These are phyloP conservation scores for Gomphus bonarii DNA, from an alignment of 1,284 basidiomycete species.

Conservation along the genomic window DNA sequence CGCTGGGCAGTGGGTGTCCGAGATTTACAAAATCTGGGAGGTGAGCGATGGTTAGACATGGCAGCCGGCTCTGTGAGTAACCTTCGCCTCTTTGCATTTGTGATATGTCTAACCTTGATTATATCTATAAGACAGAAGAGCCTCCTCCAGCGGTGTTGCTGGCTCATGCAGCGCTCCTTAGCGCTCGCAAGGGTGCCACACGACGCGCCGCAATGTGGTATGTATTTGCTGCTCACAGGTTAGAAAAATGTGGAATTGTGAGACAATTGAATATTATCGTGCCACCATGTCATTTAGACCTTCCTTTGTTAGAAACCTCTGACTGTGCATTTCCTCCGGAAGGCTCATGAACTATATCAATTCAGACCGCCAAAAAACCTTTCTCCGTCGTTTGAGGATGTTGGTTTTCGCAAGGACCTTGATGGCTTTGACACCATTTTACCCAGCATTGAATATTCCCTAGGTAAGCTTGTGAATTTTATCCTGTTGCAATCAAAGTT, in stretches of 20 bases:
- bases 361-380: slow-evolving; percentile 39
- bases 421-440: slow-evolving; percentile 48
- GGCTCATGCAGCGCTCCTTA: slow-evolving; percentile 64
- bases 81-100: neutral
- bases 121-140: slow-evolving; percentile 53
- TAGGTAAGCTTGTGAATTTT: slow-evolving; percentile 35
- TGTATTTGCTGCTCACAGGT: slow-evolving; percentile 54
- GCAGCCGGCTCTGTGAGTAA: slow-evolving; percentile 62
- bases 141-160: slow-evolving; percentile 63
- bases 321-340: slow-evolving; percentile 67
- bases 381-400: slow-evolving; percentile 71
- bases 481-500: neutral
- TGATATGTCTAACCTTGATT: neutral
- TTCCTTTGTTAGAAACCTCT: slow-evolving; percentile 53
- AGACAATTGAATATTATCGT: slow-evolving; percentile 20
- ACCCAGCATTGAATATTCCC: slow-evolving; percentile 65
- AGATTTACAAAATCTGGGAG: slow-evolving; percentile 56
- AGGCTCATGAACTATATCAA: slow-evolving; percentile 51
- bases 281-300: neutral
- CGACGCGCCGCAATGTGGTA: slow-evolving; percentile 70
- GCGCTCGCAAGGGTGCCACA: slow-evolving; percentile 38
- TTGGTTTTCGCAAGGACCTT: slow-evolving; percentile 37
- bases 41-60: slow-evolving; percentile 73
- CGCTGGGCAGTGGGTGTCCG: slow-evolving; percentile 64
- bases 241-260: slow-evolving; percentile 75